Evolutionary conservation across 306 rosid genomes (phyloP), one percentile per base, ranked within the genome.

Genomic region (Senna siamea): DNA sequence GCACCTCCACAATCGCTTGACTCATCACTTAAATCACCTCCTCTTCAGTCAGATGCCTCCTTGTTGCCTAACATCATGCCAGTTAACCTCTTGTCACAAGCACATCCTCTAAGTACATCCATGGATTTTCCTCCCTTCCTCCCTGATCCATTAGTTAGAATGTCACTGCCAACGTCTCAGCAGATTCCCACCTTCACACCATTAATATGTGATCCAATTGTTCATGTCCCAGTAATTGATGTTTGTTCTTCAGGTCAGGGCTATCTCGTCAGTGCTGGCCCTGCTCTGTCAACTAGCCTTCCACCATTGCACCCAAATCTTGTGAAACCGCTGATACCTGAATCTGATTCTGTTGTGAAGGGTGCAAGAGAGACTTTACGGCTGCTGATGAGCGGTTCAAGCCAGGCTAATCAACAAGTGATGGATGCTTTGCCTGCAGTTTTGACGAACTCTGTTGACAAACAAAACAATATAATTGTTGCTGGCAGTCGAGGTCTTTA

Each of bases 201-300:
- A 11, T 80, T 93, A 47, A 86, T 93, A 76, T 91, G 98, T 74
- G 98, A 93, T 66, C 89, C 98, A 65, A 88, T 93, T 76, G 97
- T 93, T 71, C 98, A 93, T 48, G 65, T 91, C 64, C 98, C 98
- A 32, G 87, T 93, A 44, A 91, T 93, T 66, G 97, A 89, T 38
- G 82, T 91, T 53, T 93, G 97, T 82, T 93, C 98, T 34, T 91
- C 94, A 0, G 96, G 97, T 64, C 96, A 83, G 79, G 98, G 96
- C 53, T 91, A 93, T 84, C 77, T 91, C 48, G 98, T 93, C 26
- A 93, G 96, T 67, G 94, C 94, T 0, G 94, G 98, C 41, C 94
- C 98, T 7, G 70, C 90, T 2, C 78, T 93, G 72, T 80, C 98
- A 56, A 78, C 89, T 11, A 72, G 60, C 76, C 91, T 93, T 50